phyloP scores from a whole-genome alignment of 2,329 filamentous ascomycete genomes.

The Alternaria panax region DNA sequence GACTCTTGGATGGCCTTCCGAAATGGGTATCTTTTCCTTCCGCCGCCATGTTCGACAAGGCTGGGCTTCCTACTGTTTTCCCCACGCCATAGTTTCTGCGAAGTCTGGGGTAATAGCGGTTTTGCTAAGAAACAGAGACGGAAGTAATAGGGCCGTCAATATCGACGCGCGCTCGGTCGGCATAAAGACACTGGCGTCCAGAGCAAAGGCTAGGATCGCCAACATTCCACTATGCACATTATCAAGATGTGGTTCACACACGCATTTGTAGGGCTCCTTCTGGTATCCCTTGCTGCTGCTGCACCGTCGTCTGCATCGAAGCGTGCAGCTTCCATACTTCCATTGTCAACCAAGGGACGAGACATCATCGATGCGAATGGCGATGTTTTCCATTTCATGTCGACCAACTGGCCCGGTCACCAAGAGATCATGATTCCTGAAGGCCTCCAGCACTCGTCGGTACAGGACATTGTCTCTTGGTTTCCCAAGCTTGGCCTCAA shows the following conservation, averaged over 20 bases:
- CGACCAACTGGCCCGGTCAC: constrained; percentile 69
- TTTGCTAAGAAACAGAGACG: not conserved
- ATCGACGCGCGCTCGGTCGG: not conserved
- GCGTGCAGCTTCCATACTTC: constrained; percentile 33
- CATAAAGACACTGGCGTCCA: not conserved
- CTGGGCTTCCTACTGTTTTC: not conserved
- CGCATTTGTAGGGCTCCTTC: constrained; percentile 15
- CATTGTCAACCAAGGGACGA: constrained; percentile 39
- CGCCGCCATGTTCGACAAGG: not conserved
- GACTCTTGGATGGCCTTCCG: constrained; percentile 2
- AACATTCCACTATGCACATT: not conserved
- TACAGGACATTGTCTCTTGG: constrained; percentile 62
- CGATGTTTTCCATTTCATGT: constrained; percentile 55
- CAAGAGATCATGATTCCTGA: constrained; percentile 71
- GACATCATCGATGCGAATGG: constrained; percentile 48
- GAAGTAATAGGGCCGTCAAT: not conserved
- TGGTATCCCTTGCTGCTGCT: constrained; percentile 23
- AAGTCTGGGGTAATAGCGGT: not conserved
- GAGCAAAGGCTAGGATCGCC: not conserved
- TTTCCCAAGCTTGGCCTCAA: constrained; percentile 69
- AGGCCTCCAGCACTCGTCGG: constrained; percentile 68
- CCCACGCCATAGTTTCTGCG: not conserved
- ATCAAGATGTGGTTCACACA: not conserved
- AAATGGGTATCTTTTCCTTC: constrained; percentile 6
- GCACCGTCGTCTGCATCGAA: constrained; percentile 20